These are phyloP conservation scores for Aspergillus chevalieri DNA, from an alignment of 2,329 filamentous ascomycete genomes.

Conservation along the genomic window DNA sequence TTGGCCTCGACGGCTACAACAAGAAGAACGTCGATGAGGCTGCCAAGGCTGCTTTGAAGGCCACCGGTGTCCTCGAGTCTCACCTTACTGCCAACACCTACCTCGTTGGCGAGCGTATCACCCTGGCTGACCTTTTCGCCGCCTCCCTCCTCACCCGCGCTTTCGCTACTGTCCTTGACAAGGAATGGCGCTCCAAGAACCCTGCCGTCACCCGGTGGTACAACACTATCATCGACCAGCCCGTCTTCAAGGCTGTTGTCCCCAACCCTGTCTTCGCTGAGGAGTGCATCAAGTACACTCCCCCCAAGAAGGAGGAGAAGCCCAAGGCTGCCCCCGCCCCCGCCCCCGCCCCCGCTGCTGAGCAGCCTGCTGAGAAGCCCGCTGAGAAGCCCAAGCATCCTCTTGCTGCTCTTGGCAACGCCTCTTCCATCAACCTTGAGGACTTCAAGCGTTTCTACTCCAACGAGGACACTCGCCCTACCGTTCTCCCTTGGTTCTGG, in stretches of 20 bases:
- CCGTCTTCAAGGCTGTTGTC: conserved; percentile 77
- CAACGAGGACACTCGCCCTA: conserved; percentile 78
- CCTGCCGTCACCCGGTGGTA: conserved; percentile 91
- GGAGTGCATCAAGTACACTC: conserved; percentile 65
- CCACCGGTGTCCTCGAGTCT: conserved; percentile 68
- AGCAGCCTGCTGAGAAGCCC: conserved; percentile 52
- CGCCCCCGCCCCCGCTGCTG: conserved; percentile 42
- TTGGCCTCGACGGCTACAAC: conserved; percentile 83
- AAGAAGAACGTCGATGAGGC: conserved; percentile 91
- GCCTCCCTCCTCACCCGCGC: conserved; percentile 73
- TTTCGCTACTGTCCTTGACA: conserved; percentile 92
- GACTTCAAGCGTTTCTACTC: conserved; percentile 99
- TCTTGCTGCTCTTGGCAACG: conserved; percentile 71
- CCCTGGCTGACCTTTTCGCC: conserved; percentile 87
- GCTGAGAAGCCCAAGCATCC: conserved; percentile 89
- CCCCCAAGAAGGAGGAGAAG: conserved; percentile 64
- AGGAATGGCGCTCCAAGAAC: conserved; percentile 75
- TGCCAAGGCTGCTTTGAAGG: conserved; percentile 62
- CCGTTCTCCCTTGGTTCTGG: conserved; percentile 96
- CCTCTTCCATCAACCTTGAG: conserved; percentile 72
- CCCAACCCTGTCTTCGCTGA: conserved; percentile 73
- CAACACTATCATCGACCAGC: conserved; percentile 86
- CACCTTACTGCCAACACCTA: conserved; percentile 91
- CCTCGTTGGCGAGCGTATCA: conserved; percentile 96
- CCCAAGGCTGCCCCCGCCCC: conserved; percentile 61